Percentiles rank a stretch among this genome's conserved stretches.
These are phyloP conservation scores for Triangularia verruculosa DNA, from an alignment of 2,329 filamentous ascomycete species.

Conservation along the genomic window DNA sequence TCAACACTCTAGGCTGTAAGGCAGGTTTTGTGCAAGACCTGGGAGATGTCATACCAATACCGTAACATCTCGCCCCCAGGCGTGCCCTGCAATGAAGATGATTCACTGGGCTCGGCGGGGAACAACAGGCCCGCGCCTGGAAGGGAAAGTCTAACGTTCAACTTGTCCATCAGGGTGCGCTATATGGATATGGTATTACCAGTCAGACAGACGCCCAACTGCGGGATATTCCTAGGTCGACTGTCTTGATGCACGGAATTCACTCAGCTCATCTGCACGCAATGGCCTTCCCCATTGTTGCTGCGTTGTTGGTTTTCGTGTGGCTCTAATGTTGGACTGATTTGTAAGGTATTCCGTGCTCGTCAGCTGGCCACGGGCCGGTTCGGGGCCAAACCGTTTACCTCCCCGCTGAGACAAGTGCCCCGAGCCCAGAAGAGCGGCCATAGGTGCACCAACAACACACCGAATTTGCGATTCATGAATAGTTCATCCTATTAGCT, in stretches of 20 bases:
- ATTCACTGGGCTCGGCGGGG: constrained; percentile 19
- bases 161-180: background rate
- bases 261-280: background rate
- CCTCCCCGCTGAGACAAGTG: constrained; percentile 1
- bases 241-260: background rate
- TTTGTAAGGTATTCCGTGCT: background rate
- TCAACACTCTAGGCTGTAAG: background rate
- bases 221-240: background rate
- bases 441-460: background rate
- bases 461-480: background rate
- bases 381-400: background rate
- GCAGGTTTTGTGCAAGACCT: background rate
- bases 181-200: background rate
- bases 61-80: constrained; percentile 8
- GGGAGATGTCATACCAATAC: background rate
- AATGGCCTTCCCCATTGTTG: background rate
- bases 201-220: background rate
- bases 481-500: background rate
- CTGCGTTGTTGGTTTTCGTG: background rate
- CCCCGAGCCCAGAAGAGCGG: background rate
- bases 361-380: background rate
- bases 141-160: background rate
- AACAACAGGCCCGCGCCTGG: constrained; percentile 14
- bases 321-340: background rate
- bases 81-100: constrained; percentile 21